Conservation (phyloP, 2,329 filamentous ascomycete species). For the Nemania serpens region DNA sequence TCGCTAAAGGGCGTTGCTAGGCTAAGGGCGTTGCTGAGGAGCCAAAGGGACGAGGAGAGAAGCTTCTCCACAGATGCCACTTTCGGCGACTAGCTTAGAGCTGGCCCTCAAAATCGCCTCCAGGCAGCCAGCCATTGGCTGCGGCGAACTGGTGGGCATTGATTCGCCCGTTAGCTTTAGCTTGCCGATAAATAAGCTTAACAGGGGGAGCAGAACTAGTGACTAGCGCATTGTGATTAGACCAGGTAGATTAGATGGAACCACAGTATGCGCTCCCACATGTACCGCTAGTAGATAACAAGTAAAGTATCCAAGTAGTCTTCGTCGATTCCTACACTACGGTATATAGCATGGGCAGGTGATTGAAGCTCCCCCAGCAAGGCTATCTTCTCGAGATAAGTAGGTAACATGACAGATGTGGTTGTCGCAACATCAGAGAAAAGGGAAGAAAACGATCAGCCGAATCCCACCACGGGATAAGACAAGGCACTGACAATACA, state of each 20-base stretch:
- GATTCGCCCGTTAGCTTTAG: neutral
- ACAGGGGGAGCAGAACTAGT: slow-evolving; percentile 2
- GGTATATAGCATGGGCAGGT: neutral
- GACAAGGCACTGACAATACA: too few species aligned
- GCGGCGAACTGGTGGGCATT: neutral
- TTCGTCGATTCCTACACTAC: neutral
- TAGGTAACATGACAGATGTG: neutral
- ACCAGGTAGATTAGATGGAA: neutral
- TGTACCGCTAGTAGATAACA: neutral
- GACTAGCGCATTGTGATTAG: too few species aligned
- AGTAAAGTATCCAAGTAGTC: neutral
- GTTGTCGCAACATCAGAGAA: too few species aligned
- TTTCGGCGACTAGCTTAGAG: slow-evolving; percentile 14
- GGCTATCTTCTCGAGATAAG: neutral
- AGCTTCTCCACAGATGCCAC: slow-evolving; percentile 26
- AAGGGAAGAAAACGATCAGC: too few species aligned
- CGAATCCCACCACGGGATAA: too few species aligned
- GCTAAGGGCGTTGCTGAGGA: too few species aligned
- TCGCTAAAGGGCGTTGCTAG: neutral
- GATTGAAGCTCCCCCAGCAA: neutral
- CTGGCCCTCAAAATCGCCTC: neutral
- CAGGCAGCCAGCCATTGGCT: slow-evolving; percentile 7
- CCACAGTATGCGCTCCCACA: neutral
- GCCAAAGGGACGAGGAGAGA: slow-evolving; percentile 22
- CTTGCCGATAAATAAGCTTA: slow-evolving; percentile 26